Base-by-base conservation (phyloP, 805 yeast genomes). In the Barnettozyma sucrosica region DNA sequence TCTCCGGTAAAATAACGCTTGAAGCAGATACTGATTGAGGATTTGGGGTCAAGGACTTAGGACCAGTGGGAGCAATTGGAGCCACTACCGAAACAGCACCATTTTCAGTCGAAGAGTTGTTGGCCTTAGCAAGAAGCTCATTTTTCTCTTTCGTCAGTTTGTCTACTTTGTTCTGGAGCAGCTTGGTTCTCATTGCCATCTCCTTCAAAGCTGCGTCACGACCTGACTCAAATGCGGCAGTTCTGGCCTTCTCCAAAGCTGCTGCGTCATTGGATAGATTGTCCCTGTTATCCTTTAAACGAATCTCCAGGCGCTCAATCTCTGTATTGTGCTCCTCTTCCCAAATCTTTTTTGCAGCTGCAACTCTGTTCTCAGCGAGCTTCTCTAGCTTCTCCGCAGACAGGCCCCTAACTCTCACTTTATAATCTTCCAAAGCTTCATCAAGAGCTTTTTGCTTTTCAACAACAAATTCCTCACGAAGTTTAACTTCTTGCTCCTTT, bases 141-240 rank as follows among this genome's bases (percentile, higher is more conserved):
- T 68, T 65, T 41, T 71, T 72, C 36, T 68, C 68, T 8, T 61
- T 57, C 7, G 59, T 59, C 30, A 74, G 51, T 16, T 63, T 65
- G 14, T 64, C 67, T 13, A 76, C 49, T 52, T 73, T 69, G n/a
- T 60, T 52, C 41, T 66, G 75, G 36, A 83, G 59, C n/a, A 67
- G 66, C 37, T 67, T 66, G 32, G 64, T 63, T 41, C 69, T 69
- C 56, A 67, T 68, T 1, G 69, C 68, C 56, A 66, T 53, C 65
- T 66, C 61, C 53, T 51, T 59, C 51, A 56, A 24, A 8, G 63
- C 53, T 2, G 62, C 56, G 21, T 58, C 54, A 46, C 60, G 58
- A 14, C 59, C 64, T 25, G 55, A 49, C 7, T 52, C 52, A 16
- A 51, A 45, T 16, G 53, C 53, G 26, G 53, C 48, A 36, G 53